These are phyloP conservation scores for Boletales sp. DNA, from an alignment of 768 basidiomycete species.

Conservation along the genomic window DNA sequence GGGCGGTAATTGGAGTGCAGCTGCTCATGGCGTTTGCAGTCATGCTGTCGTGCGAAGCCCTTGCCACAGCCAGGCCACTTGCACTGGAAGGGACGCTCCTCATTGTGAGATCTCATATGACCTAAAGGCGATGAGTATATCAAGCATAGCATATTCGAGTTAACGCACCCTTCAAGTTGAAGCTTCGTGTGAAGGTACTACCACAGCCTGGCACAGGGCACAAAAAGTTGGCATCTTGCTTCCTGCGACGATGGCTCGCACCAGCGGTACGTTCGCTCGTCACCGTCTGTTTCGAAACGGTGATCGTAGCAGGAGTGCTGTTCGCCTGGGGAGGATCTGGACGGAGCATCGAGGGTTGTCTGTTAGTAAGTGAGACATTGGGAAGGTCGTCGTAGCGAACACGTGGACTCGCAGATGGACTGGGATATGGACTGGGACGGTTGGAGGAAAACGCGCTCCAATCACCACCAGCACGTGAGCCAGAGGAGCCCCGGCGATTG, in stretches of 20 bases:
- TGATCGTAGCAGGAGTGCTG: slow-evolving; percentile 1
- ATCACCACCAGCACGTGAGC: slow-evolving; percentile 32
- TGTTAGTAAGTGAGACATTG: slow-evolving; percentile 22
- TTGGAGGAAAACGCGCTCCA: slow-evolving; percentile 35
- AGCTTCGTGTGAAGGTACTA: slow-evolving; percentile 87
- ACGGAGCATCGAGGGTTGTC: slow-evolving; percentile 23
- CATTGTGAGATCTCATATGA: slow-evolving; percentile 92
- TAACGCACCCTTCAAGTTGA: slow-evolving; percentile 81
- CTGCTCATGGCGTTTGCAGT: slow-evolving; percentile 95
- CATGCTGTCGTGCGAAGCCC: slow-evolving; percentile 91
- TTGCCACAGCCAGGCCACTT: slow-evolving; percentile 94
- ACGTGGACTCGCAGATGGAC: slow-evolving; percentile 62
- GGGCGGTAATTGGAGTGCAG: slow-evolving; percentile 90
- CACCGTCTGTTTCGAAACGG: slow-evolving; percentile 72
- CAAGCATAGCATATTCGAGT: slow-evolving; percentile 9
- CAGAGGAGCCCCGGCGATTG: slow-evolving; percentile 40
- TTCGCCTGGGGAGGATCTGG: slow-evolving; percentile 12
- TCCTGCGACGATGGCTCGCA: slow-evolving; percentile 80
- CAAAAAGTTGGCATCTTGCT: slow-evolving; percentile 82
- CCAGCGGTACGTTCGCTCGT: slow-evolving; percentile 88
- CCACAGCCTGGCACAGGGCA: slow-evolving; percentile 83
- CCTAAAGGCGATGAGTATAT: slow-evolving; percentile 40
- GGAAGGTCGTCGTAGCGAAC: slow-evolving; percentile 51
- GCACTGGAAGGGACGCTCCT: slow-evolving; percentile 93
- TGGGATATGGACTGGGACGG: slow-evolving; percentile 62